phyloP scores from a whole-genome alignment of 2,329 filamentous ascomycete genomes.

The Mycosphaerella sp. region DNA sequence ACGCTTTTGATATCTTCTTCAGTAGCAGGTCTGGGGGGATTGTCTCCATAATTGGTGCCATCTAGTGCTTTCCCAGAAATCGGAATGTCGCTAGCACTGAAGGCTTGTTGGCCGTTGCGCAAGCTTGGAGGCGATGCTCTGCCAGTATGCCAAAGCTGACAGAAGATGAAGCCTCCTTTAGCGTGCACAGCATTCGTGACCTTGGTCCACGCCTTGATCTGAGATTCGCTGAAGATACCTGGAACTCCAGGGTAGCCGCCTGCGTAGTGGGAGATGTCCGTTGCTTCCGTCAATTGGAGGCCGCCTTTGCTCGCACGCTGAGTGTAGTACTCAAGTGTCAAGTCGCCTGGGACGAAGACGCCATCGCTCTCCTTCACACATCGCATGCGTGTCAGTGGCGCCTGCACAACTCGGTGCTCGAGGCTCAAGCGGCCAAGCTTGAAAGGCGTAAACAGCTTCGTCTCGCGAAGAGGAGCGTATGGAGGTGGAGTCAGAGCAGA shows the following conservation, averaged over 20 bases:
- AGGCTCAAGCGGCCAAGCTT: constrained; percentile 33
- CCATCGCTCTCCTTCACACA: constrained; percentile 33
- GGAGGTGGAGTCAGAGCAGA: constrained; percentile 15
- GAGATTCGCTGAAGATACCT: constrained; percentile 51
- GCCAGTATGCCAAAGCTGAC: constrained; percentile 57
- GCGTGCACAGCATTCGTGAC: constrained; percentile 58
- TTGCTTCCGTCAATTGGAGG: constrained; percentile 50
- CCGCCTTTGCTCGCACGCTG: constrained; percentile 47
- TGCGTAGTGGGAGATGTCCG: constrained; percentile 41
- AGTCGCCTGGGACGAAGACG: constrained; percentile 41
- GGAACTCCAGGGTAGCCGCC: constrained; percentile 49
- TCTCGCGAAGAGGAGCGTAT: constrained; percentile 16
- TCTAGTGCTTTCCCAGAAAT: constrained; percentile 27
- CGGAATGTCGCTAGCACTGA: constrained; percentile 32
- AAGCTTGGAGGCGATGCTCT: constrained; percentile 35
- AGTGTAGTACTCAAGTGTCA: constrained; percentile 46
- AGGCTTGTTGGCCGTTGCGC: constrained; percentile 19
- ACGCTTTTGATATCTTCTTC: constrained; percentile 34
- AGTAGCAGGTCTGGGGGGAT: constrained; percentile 34
- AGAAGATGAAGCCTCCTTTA: constrained; percentile 56
- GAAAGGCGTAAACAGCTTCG: constrained; percentile 33
- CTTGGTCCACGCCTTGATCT: constrained; percentile 54
- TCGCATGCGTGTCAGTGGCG: constrained; percentile 39
- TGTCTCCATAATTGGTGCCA: constrained; percentile 33
- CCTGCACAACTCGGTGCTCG: constrained; percentile 37